Percentiles rank a stretch among this genome's conserved stretches.
phyloP scores from a whole-genome alignment of 2,329 filamentous ascomycete genomes.

The Pyrenochaeta sp. region DNA sequence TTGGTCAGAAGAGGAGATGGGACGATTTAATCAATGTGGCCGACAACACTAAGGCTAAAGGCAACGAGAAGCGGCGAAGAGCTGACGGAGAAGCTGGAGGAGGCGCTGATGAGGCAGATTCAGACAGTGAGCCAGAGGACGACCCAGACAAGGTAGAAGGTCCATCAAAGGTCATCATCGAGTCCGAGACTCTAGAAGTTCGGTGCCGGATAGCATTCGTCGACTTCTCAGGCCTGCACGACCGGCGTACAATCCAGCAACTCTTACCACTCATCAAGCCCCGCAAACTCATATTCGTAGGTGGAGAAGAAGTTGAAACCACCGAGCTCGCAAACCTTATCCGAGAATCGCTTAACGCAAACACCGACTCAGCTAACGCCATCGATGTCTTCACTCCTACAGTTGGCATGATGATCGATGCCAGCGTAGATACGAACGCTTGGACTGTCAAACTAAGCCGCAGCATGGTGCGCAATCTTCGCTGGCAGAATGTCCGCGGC shows the following conservation, averaged over 20 bases:
- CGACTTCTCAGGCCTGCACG: conserved; percentile 91
- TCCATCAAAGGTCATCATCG: conserved; percentile 78
- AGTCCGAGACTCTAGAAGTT: conserved; percentile 69
- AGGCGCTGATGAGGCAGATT: conserved; percentile 45
- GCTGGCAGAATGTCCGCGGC: conserved; percentile 93
- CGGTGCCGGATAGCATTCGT: conserved; percentile 84
- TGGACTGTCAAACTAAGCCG: conserved; percentile 95
- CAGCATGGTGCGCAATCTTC: conserved; percentile 81
- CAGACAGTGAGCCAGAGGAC: conserved; percentile 59
- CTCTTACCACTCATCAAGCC: conserved; percentile 93
- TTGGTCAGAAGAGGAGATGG: conserved; percentile 96
- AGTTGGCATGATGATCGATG: conserved; percentile 79
- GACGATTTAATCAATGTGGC: conserved; percentile 67
- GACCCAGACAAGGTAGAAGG: conserved; percentile 66
- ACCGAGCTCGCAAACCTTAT: conserved; percentile 80
- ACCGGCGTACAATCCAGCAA: conserved; percentile 93
- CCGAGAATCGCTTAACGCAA: conserved; percentile 67
- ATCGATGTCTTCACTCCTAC: conserved; percentile 81
- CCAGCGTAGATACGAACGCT: conserved; percentile 96
- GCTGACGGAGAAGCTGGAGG: conserved; percentile 41
- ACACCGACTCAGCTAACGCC: conserved; percentile 54
- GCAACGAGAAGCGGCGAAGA: conserved; percentile 67
- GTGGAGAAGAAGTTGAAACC: conserved; percentile 78
- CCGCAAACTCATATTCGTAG: conserved; percentile 91
- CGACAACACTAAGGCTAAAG: conserved; percentile 49